Percentiles rank a stretch among this genome's conserved stretches.
Evolutionary conservation across 2,329 filamentous ascomycete genomes (phyloP).

Genomic region (Diaporthe capsici): DNA sequence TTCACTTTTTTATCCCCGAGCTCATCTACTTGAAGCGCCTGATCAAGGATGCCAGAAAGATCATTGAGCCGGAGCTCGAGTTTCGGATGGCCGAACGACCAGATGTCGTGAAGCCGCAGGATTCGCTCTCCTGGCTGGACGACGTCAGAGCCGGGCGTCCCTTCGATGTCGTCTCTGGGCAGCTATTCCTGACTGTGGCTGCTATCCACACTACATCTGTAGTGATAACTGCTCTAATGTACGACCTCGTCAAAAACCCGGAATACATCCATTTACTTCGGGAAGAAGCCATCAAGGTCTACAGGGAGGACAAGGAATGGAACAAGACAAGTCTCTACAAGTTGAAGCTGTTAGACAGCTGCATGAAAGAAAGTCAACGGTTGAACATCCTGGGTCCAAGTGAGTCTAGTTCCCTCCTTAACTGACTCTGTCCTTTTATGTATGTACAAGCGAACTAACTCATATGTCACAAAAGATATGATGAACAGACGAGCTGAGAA

Average conservation of each 20-base stretch:
- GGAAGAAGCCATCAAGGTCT: background rate
- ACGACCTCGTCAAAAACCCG: conserved; percentile 45
- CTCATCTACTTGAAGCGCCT: conserved; percentile 51
- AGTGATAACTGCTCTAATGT: conserved; percentile 6
- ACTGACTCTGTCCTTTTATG: background rate
- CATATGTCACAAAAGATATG: background rate
- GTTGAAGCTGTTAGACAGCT: conserved; percentile 16
- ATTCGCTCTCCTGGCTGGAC: conserved; percentile 3
- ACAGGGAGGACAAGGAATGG: conserved; percentile 38
- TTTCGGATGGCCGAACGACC: conserved; percentile 2
- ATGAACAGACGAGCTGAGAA: conserved; percentile 3
- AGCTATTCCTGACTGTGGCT: background rate
- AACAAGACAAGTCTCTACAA: conserved; percentile 21
- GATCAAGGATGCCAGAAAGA: conserved; percentile 52
- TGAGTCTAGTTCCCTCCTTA: background rate
- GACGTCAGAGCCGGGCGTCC: conserved; percentile 5
- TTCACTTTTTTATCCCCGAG: conserved; percentile 55
- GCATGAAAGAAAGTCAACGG: conserved; percentile 8
- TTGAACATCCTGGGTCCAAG: background rate
- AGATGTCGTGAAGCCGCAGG: background rate
- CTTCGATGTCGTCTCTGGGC: conserved; percentile 13
- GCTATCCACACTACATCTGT: conserved; percentile 20
- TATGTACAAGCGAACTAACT: background rate
- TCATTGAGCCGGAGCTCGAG: conserved; percentile 46
- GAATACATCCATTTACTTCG: background rate